phyloP scores from a whole-genome alignment of 208 protist genomes.

The Crithidia sp. region DNA sequence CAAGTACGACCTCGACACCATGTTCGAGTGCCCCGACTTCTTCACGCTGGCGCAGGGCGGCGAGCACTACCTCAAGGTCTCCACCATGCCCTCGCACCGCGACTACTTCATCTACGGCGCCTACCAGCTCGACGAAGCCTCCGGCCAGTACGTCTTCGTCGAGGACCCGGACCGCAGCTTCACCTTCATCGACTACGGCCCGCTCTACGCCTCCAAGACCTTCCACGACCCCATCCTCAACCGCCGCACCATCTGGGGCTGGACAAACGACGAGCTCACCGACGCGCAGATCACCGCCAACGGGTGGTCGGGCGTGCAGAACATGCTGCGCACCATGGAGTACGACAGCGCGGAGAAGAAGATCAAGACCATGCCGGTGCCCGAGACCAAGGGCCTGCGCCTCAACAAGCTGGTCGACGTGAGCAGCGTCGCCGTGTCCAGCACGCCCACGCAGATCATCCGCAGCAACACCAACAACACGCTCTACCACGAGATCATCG shows the following conservation, averaged over 20 bases:
- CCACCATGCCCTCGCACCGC: conserved; percentile 39
- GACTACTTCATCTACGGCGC: conserved; percentile 41
- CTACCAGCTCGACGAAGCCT: conserved; percentile 15
- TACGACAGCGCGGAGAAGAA: conserved; percentile 40
- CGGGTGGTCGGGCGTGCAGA: conserved; percentile 47
- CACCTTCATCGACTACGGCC: conserved; percentile 48
- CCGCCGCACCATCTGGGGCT: conserved; percentile 40
- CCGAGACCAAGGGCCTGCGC: conserved; percentile 38
- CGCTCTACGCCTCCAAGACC: conserved; percentile 41
- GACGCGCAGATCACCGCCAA: conserved; percentile 24
- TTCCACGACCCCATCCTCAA: conserved; percentile 46
- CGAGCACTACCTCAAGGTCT: conserved; percentile 42
- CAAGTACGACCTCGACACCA: conserved; percentile 33
- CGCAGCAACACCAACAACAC: conserved; percentile 17
- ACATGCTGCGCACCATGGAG: conserved; percentile 36
- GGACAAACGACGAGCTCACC: conserved; percentile 43
- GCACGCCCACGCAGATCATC: conserved; percentile 22
- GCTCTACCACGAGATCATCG: conserved; percentile 48
- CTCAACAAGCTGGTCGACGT: conserved; percentile 14
- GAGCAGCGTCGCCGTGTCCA: conserved; percentile 9
- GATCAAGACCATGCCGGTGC: conserved; percentile 38
- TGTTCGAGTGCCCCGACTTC: conserved; percentile 57
- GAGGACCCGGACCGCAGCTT: conserved; percentile 20
- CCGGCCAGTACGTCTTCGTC: conserved; percentile 34
- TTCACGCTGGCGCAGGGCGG: conserved; percentile 26